These are phyloP conservation scores for Panicum miliaceum DNA, from an alignment of 176 grass and related monocot species.

Conservation along the genomic window DNA sequence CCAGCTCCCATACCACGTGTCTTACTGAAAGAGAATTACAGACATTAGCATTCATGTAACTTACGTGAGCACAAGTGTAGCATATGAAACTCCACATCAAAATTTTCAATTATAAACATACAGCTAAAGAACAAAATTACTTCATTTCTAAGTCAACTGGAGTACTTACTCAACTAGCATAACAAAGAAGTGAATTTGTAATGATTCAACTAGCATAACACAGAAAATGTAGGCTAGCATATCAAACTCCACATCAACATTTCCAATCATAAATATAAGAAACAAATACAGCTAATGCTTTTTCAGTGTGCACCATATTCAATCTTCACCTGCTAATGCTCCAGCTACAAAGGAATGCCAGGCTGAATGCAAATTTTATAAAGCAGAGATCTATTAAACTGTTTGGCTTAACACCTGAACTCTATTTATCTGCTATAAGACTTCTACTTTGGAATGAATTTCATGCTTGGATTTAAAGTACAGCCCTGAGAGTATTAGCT, in stretches of 20 bases:
- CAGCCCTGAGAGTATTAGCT: background rate
- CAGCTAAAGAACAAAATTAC: background rate
- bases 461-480: background rate
- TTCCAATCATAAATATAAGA: background rate
- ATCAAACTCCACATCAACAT: background rate
- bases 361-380: background rate
- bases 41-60: background rate
- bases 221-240: background rate
- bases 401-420: background rate
- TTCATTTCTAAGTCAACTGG: background rate
- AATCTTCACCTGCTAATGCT: background rate
- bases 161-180: background rate
- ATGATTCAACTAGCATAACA: too few relatives aligned
- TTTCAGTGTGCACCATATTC: background rate
- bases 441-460: background rate
- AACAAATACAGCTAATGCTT: background rate
- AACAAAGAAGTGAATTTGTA: background rate
- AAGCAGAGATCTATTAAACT: background rate
- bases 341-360: background rate
- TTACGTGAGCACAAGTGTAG: background rate
- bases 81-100: background rate
- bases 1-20: conserved; percentile 83
- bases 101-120: background rate
- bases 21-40: conserved; percentile 46
- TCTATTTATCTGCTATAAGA: background rate